These are phyloP conservation scores for Pestalotiopsis sp. DNA, from an alignment of 2,329 filamentous ascomycete genomes.

Conservation along the genomic window DNA sequence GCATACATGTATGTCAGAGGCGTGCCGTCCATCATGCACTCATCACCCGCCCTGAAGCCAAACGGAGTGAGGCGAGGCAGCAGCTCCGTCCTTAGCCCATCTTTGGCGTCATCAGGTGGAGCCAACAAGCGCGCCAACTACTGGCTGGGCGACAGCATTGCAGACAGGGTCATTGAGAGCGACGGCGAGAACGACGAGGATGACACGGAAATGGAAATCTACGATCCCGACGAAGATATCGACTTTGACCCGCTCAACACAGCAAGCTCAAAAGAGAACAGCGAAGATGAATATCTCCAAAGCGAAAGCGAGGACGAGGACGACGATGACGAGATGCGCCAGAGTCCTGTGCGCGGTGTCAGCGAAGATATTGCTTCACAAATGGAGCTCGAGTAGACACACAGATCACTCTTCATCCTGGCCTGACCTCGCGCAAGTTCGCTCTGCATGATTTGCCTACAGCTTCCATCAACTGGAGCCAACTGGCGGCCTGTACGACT, in stretches of 20 bases:
- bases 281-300: slow-evolving; percentile 41
- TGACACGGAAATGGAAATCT: slow-evolving; percentile 48
- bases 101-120: slow-evolving; percentile 37
- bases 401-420: background rate
- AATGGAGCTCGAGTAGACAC: slow-evolving; percentile 58
- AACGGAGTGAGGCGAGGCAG: slow-evolving; percentile 27
- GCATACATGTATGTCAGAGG: slow-evolving; percentile 92
- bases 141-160: slow-evolving; percentile 76
- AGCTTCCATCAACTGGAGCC: background rate
- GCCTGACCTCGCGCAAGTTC: background rate
- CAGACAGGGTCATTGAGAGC: slow-evolving; percentile 44
- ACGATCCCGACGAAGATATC: slow-evolving; percentile 61
- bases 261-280: slow-evolving; percentile 48
- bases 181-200: slow-evolving; percentile 51
- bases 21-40: slow-evolving; percentile 68
- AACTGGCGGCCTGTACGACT: background rate
- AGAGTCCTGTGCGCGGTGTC: slow-evolving; percentile 52
- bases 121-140: slow-evolving; percentile 82
- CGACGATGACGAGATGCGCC: slow-evolving; percentile 39
- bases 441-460: background rate
- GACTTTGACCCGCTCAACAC: slow-evolving; percentile 57
- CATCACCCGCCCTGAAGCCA: slow-evolving; percentile 33
- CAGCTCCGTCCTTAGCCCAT: slow-evolving; percentile 17
- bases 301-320: slow-evolving; percentile 40
- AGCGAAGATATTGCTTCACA: slow-evolving; percentile 64